Conservation (phyloP, 2,329 filamentous ascomycete species). For the Aspergillus latus region DNA sequence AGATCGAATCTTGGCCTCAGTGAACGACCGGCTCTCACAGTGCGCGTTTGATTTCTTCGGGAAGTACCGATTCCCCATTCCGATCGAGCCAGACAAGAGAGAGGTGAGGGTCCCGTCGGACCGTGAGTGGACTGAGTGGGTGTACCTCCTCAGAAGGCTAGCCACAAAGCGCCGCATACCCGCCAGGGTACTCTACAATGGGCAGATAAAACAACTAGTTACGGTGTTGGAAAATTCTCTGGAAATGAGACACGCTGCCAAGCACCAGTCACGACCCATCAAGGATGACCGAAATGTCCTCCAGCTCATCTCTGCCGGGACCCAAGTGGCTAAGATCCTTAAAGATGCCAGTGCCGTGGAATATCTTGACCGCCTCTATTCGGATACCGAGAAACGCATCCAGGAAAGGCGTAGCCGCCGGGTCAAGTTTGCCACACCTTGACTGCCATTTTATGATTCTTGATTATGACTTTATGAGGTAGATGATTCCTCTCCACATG, state of each 20-base stretch:
- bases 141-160: constrained; percentile 79
- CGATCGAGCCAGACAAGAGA: constrained; percentile 77
- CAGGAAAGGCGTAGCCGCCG: constrained; percentile 58
- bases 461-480: constrained; percentile 11
- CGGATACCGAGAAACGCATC: constrained; percentile 76
- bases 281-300: constrained; percentile 89
- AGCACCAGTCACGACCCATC: constrained; percentile 76
- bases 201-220: constrained; percentile 88
- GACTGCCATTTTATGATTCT: constrained; percentile 16
- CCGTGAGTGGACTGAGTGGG: constrained; percentile 90
- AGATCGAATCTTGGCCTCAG: constrained; percentile 73
- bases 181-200: constrained; percentile 79
- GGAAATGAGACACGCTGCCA: constrained; percentile 82
- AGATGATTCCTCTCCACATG: constrained; percentile 14
- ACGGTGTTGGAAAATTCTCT: constrained; percentile 85
- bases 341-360: constrained; percentile 83
- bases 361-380: constrained; percentile 76
- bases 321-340: constrained; percentile 83
- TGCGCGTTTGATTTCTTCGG: constrained; percentile 89
- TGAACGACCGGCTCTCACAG: constrained; percentile 81
- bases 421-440: constrained; percentile 37
- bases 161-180: constrained; percentile 85
- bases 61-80: constrained; percentile 87
- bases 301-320: constrained; percentile 81
- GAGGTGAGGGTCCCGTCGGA: constrained; percentile 72